Percentiles rank a stretch among this genome's conserved stretches.
Evolutionary conservation across 2,329 filamentous ascomycete genomes (phyloP).

Genomic region (Hypoxylon sp.): DNA sequence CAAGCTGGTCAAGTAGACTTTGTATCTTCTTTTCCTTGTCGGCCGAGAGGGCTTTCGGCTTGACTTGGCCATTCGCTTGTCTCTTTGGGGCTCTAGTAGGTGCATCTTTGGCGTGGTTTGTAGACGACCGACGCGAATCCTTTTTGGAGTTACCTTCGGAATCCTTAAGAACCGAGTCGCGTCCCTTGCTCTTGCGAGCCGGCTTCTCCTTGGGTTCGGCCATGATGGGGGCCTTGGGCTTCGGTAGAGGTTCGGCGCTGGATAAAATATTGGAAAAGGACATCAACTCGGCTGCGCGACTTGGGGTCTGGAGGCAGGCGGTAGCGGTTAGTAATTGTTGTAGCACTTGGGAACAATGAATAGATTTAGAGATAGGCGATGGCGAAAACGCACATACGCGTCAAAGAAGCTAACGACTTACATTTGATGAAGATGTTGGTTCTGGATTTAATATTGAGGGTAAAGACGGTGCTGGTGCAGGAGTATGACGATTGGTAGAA

Average conservation of each 20-base stretch:
- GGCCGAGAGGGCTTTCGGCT: slow-evolving; percentile 59
- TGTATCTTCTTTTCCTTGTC: slow-evolving; percentile 76
- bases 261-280: slow-evolving; percentile 95
- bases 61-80: slow-evolving; percentile 66
- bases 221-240: slow-evolving; percentile 54
- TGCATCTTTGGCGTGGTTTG: slow-evolving; percentile 55
- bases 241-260: slow-evolving; percentile 72
- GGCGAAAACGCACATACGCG: neutral
- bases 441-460: slow-evolving; percentile 48
- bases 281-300: slow-evolving; percentile 85
- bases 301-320: slow-evolving; percentile 64
- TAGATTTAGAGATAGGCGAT: neutral
- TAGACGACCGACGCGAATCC: slow-evolving; percentile 58
- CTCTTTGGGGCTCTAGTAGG: slow-evolving; percentile 63
- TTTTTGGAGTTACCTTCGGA: slow-evolving; percentile 58
- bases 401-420: no score
- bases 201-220: slow-evolving; percentile 51
- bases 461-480: slow-evolving; percentile 45
- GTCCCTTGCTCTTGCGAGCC: slow-evolving; percentile 56
- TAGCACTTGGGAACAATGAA: no score
- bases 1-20: slow-evolving; percentile 63
- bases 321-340: slow-evolving; percentile 21
- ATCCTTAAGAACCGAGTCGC: slow-evolving; percentile 61
- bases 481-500: slow-evolving; percentile 40
- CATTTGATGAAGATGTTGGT: slow-evolving; percentile 44